These are phyloP conservation scores for Malassezia vespertilionis DNA, from an alignment of 1,284 basidiomycete genomes.

Conservation along the genomic window DNA sequence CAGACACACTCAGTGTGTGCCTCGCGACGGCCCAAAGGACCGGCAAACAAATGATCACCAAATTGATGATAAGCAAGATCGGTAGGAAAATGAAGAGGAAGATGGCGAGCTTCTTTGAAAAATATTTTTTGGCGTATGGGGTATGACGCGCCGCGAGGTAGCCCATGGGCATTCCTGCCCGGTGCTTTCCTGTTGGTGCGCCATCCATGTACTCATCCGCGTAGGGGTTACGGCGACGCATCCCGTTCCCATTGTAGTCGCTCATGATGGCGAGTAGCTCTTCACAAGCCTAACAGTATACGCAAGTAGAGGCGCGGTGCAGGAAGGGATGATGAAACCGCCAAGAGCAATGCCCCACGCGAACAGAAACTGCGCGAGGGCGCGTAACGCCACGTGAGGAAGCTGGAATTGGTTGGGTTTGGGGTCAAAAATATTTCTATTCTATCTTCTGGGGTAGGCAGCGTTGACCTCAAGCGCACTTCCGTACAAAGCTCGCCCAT, in stretches of 20 bases:
- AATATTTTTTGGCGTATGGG: constrained; percentile 44
- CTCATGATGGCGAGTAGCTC: too few species aligned
- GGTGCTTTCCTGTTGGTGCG: constrained; percentile 6
- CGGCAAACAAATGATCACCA: constrained; percentile 42
- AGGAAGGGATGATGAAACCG: too few species aligned
- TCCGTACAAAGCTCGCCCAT: too few species aligned
- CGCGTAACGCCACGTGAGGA: too few species aligned
- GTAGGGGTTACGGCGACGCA: constrained; percentile 3
- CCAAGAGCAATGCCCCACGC: too few species aligned
- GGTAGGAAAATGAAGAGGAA: constrained; percentile 38
- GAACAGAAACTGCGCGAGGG: too few species aligned
- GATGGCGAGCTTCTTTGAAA: constrained; percentile 37
- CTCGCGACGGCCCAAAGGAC: constrained; percentile 45
- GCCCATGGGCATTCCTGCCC: constrained; percentile 36
- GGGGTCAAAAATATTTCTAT: too few species aligned
- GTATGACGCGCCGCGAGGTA: constrained; percentile 38
- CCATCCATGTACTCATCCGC: background rate
- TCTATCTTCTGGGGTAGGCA: too few species aligned
- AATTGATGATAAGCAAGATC: constrained; percentile 25
- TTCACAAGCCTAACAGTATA: too few species aligned
- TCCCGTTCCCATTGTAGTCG: background rate
- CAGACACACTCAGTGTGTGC: constrained; percentile 44
- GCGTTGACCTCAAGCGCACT: too few species aligned
- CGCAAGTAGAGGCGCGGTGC: too few species aligned
- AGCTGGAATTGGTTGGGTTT: too few species aligned